A percentile compares a stretch with the other conserved stretches of the same genome.
These are phyloP conservation scores for Strigomonas galati DNA, from an alignment of 208 protist genomes.

Conservation along the genomic window DNA sequence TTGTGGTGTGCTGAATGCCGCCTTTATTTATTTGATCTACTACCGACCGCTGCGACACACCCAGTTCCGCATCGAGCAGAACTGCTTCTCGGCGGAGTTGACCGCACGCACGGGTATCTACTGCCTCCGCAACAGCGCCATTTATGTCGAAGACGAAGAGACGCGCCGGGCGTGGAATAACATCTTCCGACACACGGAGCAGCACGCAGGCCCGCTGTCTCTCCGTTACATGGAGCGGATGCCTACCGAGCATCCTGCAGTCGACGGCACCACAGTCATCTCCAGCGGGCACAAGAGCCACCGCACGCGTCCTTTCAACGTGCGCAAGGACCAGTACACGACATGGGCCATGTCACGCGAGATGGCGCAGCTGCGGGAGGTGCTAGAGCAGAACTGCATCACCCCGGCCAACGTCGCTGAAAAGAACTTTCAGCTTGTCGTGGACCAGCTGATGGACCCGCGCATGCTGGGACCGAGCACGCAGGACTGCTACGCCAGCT, in stretches of 20 bases:
- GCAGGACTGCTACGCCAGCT: background rate
- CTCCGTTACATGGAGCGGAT: background rate
- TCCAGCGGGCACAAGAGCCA: background rate
- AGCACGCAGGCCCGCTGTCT: background rate
- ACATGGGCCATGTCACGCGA: conserved; percentile 43
- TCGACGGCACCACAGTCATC: conserved; percentile 1
- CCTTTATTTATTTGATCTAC: conserved; percentile 73
- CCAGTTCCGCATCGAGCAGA: conserved; percentile 67
- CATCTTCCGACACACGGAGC: background rate
- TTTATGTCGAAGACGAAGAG: conserved; percentile 9
- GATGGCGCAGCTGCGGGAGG: conserved; percentile 35
- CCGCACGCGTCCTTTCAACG: conserved; percentile 45
- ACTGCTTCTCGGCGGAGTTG: conserved; percentile 32
- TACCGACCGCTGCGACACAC: conserved; percentile 68
- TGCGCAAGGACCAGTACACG: conserved; percentile 45
- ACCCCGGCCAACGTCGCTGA: conserved; percentile 26
- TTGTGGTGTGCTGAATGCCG: conserved; percentile 31
- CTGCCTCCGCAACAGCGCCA: conserved; percentile 31
- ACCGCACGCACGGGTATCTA: conserved; percentile 25
- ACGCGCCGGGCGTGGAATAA: background rate
- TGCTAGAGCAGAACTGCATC: conserved; percentile 45
- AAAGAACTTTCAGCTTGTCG: conserved; percentile 27
- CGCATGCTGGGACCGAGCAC: background rate
- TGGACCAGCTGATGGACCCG: conserved; percentile 4
- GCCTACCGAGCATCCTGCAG: background rate